A percentile compares a stretch with the other conserved stretches of the same genome.
Evolutionary conservation across 768 basidiomycete genomes (phyloP).

Genomic region (Tylopilus subfusipes): DNA sequence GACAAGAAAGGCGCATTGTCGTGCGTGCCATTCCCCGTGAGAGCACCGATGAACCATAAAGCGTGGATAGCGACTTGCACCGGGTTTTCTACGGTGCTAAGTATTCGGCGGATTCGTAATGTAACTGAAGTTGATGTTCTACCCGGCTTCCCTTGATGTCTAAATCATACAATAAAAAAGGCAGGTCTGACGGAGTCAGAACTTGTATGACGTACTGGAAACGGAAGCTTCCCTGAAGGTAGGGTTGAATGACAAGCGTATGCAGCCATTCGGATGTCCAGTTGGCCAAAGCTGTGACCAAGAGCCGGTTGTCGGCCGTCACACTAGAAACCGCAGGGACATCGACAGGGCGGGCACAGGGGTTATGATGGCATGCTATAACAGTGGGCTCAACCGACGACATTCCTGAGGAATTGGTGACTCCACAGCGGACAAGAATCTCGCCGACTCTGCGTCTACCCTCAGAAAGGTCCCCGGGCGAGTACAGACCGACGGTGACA

Average conservation of each 20-base stretch:
- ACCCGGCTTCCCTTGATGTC: conserved; percentile 14
- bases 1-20: conserved; percentile 25
- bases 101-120: conserved; percentile 19
- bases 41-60: conserved; percentile 33
- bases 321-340: neutral
- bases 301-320: neutral
- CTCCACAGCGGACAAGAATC: conserved; percentile 21
- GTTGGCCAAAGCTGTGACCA: conserved; percentile 15
- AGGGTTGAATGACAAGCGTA: conserved; percentile 22
- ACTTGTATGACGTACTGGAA: conserved; percentile 21
- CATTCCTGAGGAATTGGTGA: conserved; percentile 7
- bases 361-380: neutral
- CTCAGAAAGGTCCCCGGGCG: conserved; percentile 8
- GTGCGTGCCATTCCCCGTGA: conserved; percentile 15
- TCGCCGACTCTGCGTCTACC: conserved; percentile 19
- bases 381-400: neutral
- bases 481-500: neutral
- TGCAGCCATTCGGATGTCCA: conserved; percentile 29
- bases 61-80: conserved; percentile 28
- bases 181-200: neutral
- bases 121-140: conserved; percentile 9
- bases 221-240: conserved; percentile 11
- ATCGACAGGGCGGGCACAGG: neutral
- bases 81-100: conserved; percentile 25
- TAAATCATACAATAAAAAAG: conserved; percentile 1